Percentiles rank a stretch among this genome's conserved stretches.
Conservation (phyloP, 2,329 filamentous ascomycete genomes). For the Cladophialophora carrionii region DNA sequence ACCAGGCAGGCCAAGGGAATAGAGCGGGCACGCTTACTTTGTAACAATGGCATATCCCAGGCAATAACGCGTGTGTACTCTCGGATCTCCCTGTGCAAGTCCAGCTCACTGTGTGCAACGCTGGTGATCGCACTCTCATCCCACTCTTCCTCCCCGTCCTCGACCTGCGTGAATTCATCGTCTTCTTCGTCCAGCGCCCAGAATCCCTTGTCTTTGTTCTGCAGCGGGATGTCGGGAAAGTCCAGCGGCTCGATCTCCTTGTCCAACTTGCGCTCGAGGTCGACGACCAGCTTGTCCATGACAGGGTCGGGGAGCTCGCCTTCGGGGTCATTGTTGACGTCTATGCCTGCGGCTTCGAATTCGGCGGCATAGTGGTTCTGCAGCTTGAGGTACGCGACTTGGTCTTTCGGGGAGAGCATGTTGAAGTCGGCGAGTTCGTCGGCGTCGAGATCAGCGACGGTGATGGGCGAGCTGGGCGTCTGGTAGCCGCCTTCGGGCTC, state of each 20-base stretch:
- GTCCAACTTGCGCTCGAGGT: constrained; percentile 43
- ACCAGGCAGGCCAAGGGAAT: neutral
- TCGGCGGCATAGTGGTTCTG: constrained; percentile 36
- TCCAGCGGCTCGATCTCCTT: constrained; percentile 33
- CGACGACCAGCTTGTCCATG: constrained; percentile 42
- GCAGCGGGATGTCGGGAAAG: constrained; percentile 25
- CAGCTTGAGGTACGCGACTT: constrained; percentile 30
- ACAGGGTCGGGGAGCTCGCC: constrained; percentile 1
- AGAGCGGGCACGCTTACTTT: constrained; percentile 65
- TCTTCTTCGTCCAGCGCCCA: constrained; percentile 50
- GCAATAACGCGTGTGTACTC: constrained; percentile 84
- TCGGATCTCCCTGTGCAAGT: constrained; percentile 83
- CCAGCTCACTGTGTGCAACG: constrained; percentile 81
- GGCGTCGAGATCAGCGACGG: constrained; percentile 32
- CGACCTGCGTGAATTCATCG: constrained; percentile 50
- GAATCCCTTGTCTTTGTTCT: constrained; percentile 43
- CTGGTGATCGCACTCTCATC: constrained; percentile 82
- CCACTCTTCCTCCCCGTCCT: constrained; percentile 59
- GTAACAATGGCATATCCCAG: constrained; percentile 93
- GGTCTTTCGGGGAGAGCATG: constrained; percentile 32
- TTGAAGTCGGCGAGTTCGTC: constrained; percentile 37
- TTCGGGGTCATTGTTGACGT: constrained; percentile 12
- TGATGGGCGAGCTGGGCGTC: constrained; percentile 27
- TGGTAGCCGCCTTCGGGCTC: constrained; percentile 26
- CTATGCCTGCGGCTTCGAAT: constrained; percentile 29